phyloP scores from a whole-genome alignment of 129 eudicot genomes.

The Artemisia tridentata region DNA sequence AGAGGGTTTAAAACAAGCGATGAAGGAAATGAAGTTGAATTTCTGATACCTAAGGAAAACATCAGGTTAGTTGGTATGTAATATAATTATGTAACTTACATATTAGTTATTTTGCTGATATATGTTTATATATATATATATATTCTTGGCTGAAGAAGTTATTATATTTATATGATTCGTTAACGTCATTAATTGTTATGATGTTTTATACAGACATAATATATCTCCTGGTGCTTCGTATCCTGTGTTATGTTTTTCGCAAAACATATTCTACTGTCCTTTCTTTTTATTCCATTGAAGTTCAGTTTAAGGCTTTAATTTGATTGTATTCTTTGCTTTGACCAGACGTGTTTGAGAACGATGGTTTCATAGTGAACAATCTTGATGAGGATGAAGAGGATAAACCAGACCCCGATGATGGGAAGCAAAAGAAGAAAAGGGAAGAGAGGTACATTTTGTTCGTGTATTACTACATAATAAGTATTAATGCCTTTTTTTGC shows the following conservation, averaged over 20 bases:
- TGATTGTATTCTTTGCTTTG: slow-evolving; percentile 19
- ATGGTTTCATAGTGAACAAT: slow-evolving; percentile 77
- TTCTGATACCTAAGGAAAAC: slow-evolving; percentile 72
- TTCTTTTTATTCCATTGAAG: neutral
- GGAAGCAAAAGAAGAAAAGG: slow-evolving; percentile 61
- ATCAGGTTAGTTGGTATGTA: no score
- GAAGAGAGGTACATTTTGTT: slow-evolving; percentile 50
- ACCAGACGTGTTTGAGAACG: slow-evolving; percentile 71
- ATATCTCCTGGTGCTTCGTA: neutral
- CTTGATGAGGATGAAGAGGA: slow-evolving; percentile 62
- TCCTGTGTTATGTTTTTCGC: neutral
- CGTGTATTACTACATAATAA: neutral
- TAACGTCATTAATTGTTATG: no score
- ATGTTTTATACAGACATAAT: no score
- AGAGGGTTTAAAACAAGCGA: slow-evolving; percentile 38
- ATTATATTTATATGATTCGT: no score
- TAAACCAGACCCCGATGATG: slow-evolving; percentile 45
- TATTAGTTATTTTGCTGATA: no score
- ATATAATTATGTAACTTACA: no score
- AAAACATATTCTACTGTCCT: neutral
- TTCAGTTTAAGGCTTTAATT: slow-evolving; percentile 41
- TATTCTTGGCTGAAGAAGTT: no score
- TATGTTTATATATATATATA: no score
- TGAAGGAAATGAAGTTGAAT: slow-evolving; percentile 55
- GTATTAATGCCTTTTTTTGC: slow-evolving; percentile 14